Conservation (phyloP, 2,329 filamentous ascomycete species). For the Talaromyces sp. region DNA sequence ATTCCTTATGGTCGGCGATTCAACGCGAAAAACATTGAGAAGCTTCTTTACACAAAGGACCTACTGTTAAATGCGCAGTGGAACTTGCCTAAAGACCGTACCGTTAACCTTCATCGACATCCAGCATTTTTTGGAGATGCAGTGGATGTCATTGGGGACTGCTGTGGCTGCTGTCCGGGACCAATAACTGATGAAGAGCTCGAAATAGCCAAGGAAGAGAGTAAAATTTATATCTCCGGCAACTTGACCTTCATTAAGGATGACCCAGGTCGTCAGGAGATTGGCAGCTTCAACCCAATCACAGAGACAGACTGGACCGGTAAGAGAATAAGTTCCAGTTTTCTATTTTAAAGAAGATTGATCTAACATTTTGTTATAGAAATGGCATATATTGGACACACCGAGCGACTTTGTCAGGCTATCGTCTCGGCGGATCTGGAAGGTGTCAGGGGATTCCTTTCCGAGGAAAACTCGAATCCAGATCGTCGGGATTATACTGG, state of each 20-base stretch:
- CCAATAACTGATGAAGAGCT: slow-evolving; percentile 71
- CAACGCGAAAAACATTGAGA: slow-evolving; percentile 67
- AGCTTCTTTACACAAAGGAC: slow-evolving; percentile 78
- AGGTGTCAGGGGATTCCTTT: slow-evolving; percentile 69
- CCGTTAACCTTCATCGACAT: slow-evolving; percentile 78
- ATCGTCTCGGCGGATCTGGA: slow-evolving; percentile 75
- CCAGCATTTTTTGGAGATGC: slow-evolving; percentile 81
- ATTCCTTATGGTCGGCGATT: slow-evolving; percentile 43
- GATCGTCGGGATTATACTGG: slow-evolving; percentile 79
- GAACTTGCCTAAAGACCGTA: slow-evolving; percentile 76
- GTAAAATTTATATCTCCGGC: slow-evolving; percentile 75
- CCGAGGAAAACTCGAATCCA: slow-evolving; percentile 69
- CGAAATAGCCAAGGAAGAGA: slow-evolving; percentile 70
- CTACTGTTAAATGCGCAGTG: slow-evolving; percentile 82
- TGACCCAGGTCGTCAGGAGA: slow-evolving; percentile 75
- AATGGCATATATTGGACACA: slow-evolving; percentile 86
- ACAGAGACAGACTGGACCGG: slow-evolving; percentile 80
- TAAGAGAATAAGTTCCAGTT: slow-evolving; percentile 9
- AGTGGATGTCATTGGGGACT: slow-evolving; percentile 75
- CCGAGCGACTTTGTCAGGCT: slow-evolving; percentile 74
- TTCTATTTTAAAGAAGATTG: background rate
- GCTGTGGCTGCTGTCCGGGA: slow-evolving; percentile 76
- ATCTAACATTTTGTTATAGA: slow-evolving; percentile 46
- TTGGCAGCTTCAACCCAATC: slow-evolving; percentile 76
- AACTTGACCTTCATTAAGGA: slow-evolving; percentile 75